Evolutionary conservation across 163 green algal genomes (phyloP).

Genomic region (Scenedesmus sp.): DNA sequence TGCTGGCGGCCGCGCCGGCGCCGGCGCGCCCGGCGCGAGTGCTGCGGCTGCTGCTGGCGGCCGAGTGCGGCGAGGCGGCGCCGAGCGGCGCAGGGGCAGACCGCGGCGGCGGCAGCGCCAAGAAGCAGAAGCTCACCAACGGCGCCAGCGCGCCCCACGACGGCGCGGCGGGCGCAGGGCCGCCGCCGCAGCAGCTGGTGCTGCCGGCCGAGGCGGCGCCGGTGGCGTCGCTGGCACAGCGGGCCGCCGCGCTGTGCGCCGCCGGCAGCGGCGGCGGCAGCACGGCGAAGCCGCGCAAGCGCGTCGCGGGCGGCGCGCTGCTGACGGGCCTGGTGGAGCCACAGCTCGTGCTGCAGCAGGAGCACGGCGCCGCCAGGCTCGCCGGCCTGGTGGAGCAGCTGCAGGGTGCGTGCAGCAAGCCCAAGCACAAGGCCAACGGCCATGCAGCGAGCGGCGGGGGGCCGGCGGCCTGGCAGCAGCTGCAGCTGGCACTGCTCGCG

Average conservation of each 20-base stretch:
- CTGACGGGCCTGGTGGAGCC: no score
- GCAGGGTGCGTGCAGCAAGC: no score
- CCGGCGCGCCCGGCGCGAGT: background rate
- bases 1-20: constrained; percentile 15
- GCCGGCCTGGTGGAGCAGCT: background rate
- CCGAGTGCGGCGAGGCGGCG: constrained; percentile 5
- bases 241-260: constrained; percentile 2
- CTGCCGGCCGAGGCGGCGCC: background rate
- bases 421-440: no score
- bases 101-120: background rate
- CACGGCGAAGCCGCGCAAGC: background rate
- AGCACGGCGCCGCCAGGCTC: background rate
- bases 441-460: background rate
- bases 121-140: constrained; percentile 1
- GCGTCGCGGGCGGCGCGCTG: no score
- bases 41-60: constrained; percentile 15
- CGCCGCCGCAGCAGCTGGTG: constrained; percentile 5
- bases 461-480: constrained; percentile 7
- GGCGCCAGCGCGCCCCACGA: background rate
- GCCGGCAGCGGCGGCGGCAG: background rate
- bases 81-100: background rate
- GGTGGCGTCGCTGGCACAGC: background rate
- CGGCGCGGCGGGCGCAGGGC: background rate
- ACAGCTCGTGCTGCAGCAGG: background rate
- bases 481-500: constrained; percentile 5